Evolutionary conservation across 2,329 filamentous ascomycete genomes (phyloP), one percentile per base, ranked within the genome.

Genomic region (Microcyclospora pomicola): DNA sequence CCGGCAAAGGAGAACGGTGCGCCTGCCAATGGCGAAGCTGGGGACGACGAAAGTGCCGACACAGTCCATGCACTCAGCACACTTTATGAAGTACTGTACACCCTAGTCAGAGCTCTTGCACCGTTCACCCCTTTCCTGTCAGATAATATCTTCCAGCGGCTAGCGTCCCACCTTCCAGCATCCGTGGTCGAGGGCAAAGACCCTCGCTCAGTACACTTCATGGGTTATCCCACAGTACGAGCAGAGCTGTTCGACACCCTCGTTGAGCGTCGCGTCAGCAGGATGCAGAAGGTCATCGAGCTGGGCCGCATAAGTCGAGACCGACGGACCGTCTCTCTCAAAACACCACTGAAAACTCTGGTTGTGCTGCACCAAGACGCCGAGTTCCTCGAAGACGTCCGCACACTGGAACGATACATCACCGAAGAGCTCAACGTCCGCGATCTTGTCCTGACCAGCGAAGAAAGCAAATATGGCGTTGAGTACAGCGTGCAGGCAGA

Each of bases 251-350:
- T 94, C 54, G 81, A 96, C 56, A 72, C 75, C 35, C 80, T 76
- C 15, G 79, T 96, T 33, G 88, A 96, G 65, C 76, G 91, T 45
- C 76, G 82, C 47, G 86, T 96, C 10, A 71, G 74, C 45, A 77
- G 86, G 34, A 96, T 98, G 91, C 88, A 96, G 61, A 82, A 79
- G 34, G 86, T 96, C 55, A 95, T 98, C 58, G 86, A 96, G 54
- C 72, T 96, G 44, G 84, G 77, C 34, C 76, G 91, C 55, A 76
- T 88, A 36, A 87, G 84, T 36, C 75, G 91, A 59, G 91, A 96
- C 60, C 77, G 86, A 36, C 77, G 82, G 42, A 77, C 78, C 33
- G 78, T 95, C 52, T 83, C 83, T 27, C 68, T 96, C 38, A 96
- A 95, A 67, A 91, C 82, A 5, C 91, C 91, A 4, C 66, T 96